Evolutionary conservation across 331 rosid species (phyloP).

Genomic region (Pyracantha coccinea): DNA sequence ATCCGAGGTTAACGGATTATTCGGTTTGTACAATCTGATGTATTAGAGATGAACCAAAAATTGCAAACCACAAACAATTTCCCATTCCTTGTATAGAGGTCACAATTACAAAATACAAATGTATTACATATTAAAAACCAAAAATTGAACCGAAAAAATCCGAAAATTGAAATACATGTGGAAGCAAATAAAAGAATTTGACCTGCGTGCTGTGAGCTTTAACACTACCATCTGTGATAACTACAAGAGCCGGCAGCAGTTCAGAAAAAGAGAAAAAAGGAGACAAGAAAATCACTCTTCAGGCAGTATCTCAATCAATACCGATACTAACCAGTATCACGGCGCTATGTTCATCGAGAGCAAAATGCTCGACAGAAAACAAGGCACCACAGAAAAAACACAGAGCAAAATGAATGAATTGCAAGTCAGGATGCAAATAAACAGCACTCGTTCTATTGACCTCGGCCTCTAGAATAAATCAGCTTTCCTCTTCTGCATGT

Average conservation of each 20-base stretch:
- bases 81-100: slow-evolving; percentile 40
- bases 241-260: slow-evolving; percentile 44
- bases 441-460: slow-evolving; percentile 14
- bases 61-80: slow-evolving; percentile 35
- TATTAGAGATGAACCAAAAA: not conserved
- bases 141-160: not conserved
- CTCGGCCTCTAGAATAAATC: slow-evolving; percentile 59
- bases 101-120: slow-evolving; percentile 34
- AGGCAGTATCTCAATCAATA: slow-evolving; percentile 62
- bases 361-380: slow-evolving; percentile 36
- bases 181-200: slow-evolving; percentile 61
- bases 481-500: slow-evolving; percentile 80
- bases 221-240: slow-evolving; percentile 46
- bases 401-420: slow-evolving; percentile 32
- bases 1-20: not conserved
- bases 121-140: slow-evolving; percentile 29
- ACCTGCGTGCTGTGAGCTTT: slow-evolving; percentile 36
- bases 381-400: slow-evolving; percentile 33
- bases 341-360: slow-evolving; percentile 37
- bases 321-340: slow-evolving; percentile 43
- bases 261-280: slow-evolving; percentile 6
- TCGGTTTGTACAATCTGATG: not conserved
- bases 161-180: slow-evolving; percentile 39
- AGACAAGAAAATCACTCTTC: slow-evolving; percentile 46
- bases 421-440: slow-evolving; percentile 30